Percentiles rank a stretch among this genome's conserved stretches.
phyloP scores from a whole-genome alignment of 257 asterid genomes.

The Petunia secreta region DNA sequence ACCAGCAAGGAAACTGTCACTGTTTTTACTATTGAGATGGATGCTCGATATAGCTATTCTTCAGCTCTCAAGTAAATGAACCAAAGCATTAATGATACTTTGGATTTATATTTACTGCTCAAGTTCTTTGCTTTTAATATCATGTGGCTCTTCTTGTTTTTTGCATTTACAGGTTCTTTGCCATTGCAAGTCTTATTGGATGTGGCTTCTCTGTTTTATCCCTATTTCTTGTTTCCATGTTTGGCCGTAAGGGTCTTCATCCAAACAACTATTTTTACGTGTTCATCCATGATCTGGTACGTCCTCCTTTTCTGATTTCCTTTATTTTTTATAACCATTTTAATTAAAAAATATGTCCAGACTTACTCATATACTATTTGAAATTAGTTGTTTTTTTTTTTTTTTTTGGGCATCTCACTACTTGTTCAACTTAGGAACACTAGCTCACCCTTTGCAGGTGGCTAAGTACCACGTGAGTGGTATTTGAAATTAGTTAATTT shows the following conservation, averaged over 20 bases:
- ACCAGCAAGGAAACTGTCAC: conserved; percentile 49
- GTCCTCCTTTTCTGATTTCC: not conserved
- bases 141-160: not conserved
- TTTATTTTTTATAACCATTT: not conserved
- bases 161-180: conserved; percentile 55
- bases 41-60: conserved; percentile 63
- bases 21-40: conserved; percentile 44
- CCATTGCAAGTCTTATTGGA: conserved; percentile 53
- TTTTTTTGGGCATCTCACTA: not conserved
- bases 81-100: not conserved
- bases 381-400: too few relatives aligned
- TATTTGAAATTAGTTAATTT: too few relatives aligned
- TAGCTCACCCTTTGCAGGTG: too few relatives aligned
- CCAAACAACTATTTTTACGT: conserved; percentile 46
- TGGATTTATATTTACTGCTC: not conserved
- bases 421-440: too few relatives aligned
- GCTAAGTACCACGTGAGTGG: too few relatives aligned
- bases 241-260: conserved; percentile 36
- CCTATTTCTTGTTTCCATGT: conserved; percentile 31
- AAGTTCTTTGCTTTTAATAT: not conserved
- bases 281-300: conserved; percentile 75
- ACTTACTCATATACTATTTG: too few relatives aligned
- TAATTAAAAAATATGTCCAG: not conserved
- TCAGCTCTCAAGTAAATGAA: conserved; percentile 56
- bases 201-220: conserved; percentile 48